Conservation (phyloP, 2,329 filamentous ascomycete species). For the Cytospora schulzeri region DNA sequence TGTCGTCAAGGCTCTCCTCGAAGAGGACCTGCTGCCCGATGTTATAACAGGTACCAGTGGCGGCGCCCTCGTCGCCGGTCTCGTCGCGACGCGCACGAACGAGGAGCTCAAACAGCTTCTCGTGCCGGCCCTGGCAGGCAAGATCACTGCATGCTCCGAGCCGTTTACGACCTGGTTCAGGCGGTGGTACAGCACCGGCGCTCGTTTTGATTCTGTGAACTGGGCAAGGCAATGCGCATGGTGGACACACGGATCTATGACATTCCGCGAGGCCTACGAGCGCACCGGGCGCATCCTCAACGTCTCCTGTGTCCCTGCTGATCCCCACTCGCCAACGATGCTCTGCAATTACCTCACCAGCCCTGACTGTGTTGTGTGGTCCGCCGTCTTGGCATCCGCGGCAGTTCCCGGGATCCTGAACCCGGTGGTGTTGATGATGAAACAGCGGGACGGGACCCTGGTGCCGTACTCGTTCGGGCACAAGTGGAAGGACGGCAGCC, state of each 20-base stretch:
- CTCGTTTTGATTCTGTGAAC: constrained; percentile 88
- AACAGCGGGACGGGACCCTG: constrained; percentile 74
- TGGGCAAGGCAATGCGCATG: constrained; percentile 86
- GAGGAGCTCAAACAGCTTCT: constrained; percentile 85
- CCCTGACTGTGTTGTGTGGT: constrained; percentile 98
- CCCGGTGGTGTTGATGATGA: constrained; percentile 91
- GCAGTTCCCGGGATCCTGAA: constrained; percentile 96
- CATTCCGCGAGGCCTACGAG: constrained; percentile 92
- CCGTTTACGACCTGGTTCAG: constrained; percentile 72
- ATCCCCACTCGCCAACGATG: constrained; percentile 90
- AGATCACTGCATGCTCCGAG: constrained; percentile 85
- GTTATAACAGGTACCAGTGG: constrained; percentile 97
- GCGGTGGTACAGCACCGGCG: constrained; percentile 90
- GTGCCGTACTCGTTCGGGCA: constrained; percentile 94
- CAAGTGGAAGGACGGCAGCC: constrained; percentile 97
- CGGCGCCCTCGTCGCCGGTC: constrained; percentile 83
- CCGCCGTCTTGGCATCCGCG: constrained; percentile 89
- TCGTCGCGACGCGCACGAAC: constrained; percentile 87
- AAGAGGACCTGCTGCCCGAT: constrained; percentile 81
- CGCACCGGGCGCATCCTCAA: constrained; percentile 93
- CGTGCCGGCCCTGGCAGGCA: constrained; percentile 80
- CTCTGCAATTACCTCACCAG: constrained; percentile 93
- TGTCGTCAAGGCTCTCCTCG: constrained; percentile 84
- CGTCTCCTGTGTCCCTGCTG: constrained; percentile 92
- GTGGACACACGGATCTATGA: constrained; percentile 90